Evolutionary conservation across 179 eudicot species (phyloP).

Genomic region (Drosera spatulata): DNA sequence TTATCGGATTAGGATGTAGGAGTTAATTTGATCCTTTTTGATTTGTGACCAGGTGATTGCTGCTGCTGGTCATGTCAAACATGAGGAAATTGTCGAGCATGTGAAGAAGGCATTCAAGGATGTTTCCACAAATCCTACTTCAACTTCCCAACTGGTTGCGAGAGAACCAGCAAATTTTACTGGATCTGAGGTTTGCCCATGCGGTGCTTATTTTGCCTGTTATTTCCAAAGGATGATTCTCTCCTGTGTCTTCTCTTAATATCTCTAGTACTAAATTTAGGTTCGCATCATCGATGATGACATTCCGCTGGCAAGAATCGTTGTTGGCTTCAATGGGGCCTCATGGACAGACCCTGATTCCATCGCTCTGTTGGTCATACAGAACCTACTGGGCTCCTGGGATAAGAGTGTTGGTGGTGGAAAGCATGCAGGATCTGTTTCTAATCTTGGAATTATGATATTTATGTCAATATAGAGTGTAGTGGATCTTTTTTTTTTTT

Average conservation of each 20-base stretch:
- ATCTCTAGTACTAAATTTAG: slow-evolving; percentile 13
- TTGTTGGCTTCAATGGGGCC: slow-evolving; percentile 84
- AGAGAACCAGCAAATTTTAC: slow-evolving; percentile 35
- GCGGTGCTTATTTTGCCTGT: no score
- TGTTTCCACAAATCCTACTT: slow-evolving; percentile 33
- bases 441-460: no score
- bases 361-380: slow-evolving; percentile 62
- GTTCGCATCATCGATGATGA: slow-evolving; percentile 60
- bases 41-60: slow-evolving; percentile 34
- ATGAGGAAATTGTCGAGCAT: slow-evolving; percentile 28
- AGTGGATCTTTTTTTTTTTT: no score
- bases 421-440: no score
- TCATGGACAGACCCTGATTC: slow-evolving; percentile 73
- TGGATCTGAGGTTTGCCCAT: no score
- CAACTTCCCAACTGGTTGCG: slow-evolving; percentile 31
- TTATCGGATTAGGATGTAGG: no score
- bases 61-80: slow-evolving; percentile 41
- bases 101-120: slow-evolving; percentile 26
- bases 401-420: no score
- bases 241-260: background rate
- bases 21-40: no score
- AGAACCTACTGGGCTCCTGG: no score
- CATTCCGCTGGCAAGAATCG: slow-evolving; percentile 55
- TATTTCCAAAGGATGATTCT: background rate
- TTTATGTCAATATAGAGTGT: no score